phyloP scores from a whole-genome alignment of 2,329 filamentous ascomycete species.

The Colletotrichum tabaci region DNA sequence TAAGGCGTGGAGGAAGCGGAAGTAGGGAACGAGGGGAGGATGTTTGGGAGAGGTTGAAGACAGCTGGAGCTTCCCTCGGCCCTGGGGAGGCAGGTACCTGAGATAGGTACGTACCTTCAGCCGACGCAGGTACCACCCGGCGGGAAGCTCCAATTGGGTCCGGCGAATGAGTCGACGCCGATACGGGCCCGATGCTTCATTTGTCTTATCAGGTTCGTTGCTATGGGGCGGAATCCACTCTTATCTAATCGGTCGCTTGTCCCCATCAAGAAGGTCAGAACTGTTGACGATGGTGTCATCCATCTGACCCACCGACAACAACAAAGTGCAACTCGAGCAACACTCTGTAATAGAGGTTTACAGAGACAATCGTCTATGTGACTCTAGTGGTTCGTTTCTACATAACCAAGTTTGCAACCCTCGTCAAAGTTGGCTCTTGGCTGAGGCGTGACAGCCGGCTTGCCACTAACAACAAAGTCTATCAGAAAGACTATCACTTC shows the following conservation, averaged over 20 bases:
- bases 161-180: slow-evolving; percentile 23
- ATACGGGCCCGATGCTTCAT: neutral
- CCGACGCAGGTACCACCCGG: slow-evolving; percentile 14
- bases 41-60: slow-evolving; percentile 21
- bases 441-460: neutral
- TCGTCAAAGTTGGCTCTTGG: neutral
- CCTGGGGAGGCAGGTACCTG: neutral
- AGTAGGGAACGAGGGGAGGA: neutral
- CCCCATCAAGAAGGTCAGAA: slow-evolving; percentile 6
- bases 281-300: neutral
- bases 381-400: too few relatives aligned
- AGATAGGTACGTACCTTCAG: neutral
- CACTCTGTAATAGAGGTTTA: neutral
- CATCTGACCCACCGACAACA: neutral
- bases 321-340: neutral
- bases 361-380: too few relatives aligned
- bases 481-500: neutral
- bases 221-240: neutral
- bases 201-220: slow-evolving; percentile 31
- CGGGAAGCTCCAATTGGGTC: slow-evolving; percentile 20
- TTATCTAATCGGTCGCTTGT: neutral
- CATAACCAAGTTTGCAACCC: too few relatives aligned
- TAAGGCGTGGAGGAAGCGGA: neutral
- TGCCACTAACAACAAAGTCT: neutral
- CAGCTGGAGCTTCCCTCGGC: slow-evolving; percentile 30